Base-by-base conservation (phyloP, 2,329 filamentous ascomycete species). In the Sclerotinia subarctica region DNA sequence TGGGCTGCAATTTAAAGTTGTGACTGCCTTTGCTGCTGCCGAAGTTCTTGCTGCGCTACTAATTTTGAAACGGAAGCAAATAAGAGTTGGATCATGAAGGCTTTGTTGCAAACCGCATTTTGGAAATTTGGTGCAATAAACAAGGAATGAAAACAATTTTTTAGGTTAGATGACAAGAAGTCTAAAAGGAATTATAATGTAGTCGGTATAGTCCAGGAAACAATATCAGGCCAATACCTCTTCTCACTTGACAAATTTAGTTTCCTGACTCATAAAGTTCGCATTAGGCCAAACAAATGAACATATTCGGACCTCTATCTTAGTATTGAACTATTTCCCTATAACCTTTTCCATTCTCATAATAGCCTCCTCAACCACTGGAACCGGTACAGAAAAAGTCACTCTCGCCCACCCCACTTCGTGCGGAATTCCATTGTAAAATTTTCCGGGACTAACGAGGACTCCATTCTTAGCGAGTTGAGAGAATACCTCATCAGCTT, bases 381-480 rank as follows among this genome's bases (percentile, higher is more conserved):
- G 47, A 15, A 51, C 47, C n/a, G n/a, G 19, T 13, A 42, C 21
- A 8, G 60, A 46, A n/a, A 51, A 64, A 46, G 32, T 51, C 29
- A 64, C 29, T 51, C 32, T 64, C 21, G 38, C 35, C 60, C 60
- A 64, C 1, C 60, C 60, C 32, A 35, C 29, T 44, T 64, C 60
- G 10, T 29, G 29, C 17, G n/a, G 19, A 10, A 64, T 64, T 19
- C 49, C 60, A 44, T n/a, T 44, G 35, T 44, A 64, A 6, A n/a
- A 15, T 2, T 24, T 64, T 17, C 26, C 47, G 26, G 47, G 60
- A 13, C 24, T 29, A 11, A 63, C 26, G 21, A 53, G 8, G 10
- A 64, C 60, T 5, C 60, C 60, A 35, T 26, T 26, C 6, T 26
- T 29, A 29, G n/a, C 35, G 2, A 64, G 10, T 26, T 24, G 21